Evolutionary conservation across 495 filamentous ascomycete genomes (phyloP).

Genomic region (Hyaloscypha finlandica): DNA sequence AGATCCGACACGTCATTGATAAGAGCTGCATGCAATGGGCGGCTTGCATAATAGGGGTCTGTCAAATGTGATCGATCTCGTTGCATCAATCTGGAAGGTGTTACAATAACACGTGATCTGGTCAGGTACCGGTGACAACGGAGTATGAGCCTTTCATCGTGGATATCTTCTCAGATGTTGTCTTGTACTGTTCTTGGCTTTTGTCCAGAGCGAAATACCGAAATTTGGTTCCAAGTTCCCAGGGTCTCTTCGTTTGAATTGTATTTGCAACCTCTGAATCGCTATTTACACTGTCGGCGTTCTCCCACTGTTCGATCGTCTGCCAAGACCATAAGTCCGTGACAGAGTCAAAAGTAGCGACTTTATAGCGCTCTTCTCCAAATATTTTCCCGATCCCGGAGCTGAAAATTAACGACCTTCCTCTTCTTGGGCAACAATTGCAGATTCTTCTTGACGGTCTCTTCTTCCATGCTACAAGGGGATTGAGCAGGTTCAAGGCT

Average conservation of each 20-base stretch:
- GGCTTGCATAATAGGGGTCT: constrained; percentile 9
- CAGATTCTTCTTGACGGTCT: neutral
- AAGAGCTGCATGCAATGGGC: constrained; percentile 18
- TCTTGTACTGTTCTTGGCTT: neutral
- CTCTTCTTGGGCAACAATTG: constrained; percentile 6
- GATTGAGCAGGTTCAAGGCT: neutral
- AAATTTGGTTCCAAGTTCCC: neutral
- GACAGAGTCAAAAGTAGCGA: neutral
- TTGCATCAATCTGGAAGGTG: neutral
- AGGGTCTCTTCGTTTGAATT: neutral
- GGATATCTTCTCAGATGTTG: neutral
- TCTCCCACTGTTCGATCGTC: neutral
- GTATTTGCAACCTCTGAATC: neutral
- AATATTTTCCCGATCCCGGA: constrained; percentile 2
- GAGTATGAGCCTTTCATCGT: neutral
- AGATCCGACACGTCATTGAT: constrained; percentile 25
- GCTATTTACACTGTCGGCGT: neutral
- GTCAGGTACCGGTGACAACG: neutral
- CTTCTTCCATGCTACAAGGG: neutral
- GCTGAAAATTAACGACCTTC: neutral
- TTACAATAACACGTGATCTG: neutral
- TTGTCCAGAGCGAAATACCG: neutral
- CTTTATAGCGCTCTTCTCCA: neutral
- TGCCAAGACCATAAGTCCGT: neutral
- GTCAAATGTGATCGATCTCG: neutral